Percentiles rank a stretch among this genome's conserved stretches.
These are phyloP conservation scores for Zymoseptoria brevis DNA, from an alignment of 2,329 filamentous ascomycete genomes.

Conservation along the genomic window DNA sequence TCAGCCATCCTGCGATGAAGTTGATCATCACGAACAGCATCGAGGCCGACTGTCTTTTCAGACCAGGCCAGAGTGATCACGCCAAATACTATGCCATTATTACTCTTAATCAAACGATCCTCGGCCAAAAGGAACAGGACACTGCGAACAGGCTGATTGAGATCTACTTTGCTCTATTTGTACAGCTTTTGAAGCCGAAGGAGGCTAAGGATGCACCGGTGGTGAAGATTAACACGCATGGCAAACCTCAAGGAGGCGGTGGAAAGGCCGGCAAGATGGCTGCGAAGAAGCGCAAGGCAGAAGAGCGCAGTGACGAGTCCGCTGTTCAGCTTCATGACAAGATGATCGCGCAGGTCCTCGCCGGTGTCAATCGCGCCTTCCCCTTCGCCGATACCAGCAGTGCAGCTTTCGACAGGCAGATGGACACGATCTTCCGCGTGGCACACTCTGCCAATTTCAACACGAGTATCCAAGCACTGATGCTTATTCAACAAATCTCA, in stretches of 20 bases:
- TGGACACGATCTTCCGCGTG: constrained; percentile 90
- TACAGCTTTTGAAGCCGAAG: constrained; percentile 64
- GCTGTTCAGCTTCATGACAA: constrained; percentile 71
- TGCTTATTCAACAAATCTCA: constrained; percentile 89
- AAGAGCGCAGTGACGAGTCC: constrained; percentile 31
- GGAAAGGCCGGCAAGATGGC: constrained; percentile 48
- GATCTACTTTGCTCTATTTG: constrained; percentile 88
- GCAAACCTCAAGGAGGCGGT: constrained; percentile 44
- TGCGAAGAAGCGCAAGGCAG: constrained; percentile 37
- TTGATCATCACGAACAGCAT: constrained; percentile 73
- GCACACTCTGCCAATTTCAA: constrained; percentile 99
- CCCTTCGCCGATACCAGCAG: constrained; percentile 82
- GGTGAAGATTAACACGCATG: constrained; percentile 21
- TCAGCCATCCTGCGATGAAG: constrained; percentile 90
- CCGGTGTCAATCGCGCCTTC: constrained; percentile 90
- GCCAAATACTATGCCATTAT: constrained; percentile 95
- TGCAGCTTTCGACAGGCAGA: constrained; percentile 72
- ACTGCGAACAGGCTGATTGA: constrained; percentile 74
- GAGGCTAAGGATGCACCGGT: constrained; percentile 25
- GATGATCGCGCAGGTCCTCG: constrained; percentile 81
- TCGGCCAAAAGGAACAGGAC: constrained; percentile 74
- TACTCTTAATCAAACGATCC: constrained; percentile 91
- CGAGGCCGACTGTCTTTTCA: constrained; percentile 79
- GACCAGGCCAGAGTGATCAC: constrained; percentile 76
- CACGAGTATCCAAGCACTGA: constrained; percentile 89